Percentiles rank a stretch among this genome's conserved stretches.
Conservation (phyloP, 164 flowering plant species). For the Vitis cinerea region DNA sequence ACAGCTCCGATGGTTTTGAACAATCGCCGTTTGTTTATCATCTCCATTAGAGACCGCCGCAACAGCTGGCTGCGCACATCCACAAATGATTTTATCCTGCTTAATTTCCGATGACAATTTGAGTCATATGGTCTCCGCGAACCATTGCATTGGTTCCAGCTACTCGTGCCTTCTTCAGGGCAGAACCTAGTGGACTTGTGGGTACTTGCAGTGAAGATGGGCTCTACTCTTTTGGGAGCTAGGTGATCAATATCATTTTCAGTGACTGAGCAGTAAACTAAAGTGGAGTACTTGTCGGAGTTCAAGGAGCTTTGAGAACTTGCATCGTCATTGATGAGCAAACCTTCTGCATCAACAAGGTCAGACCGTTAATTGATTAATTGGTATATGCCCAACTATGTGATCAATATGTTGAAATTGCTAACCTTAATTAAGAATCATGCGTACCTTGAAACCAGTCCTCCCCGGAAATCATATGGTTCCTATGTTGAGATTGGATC, state of each 20-base stretch:
- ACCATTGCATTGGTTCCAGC: constrained; percentile 6
- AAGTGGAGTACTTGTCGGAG: constrained; percentile 48
- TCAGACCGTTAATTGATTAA: too few species aligned
- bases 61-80: constrained; percentile 70
- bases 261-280: constrained; percentile 38
- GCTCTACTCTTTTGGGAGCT: constrained; percentile 23
- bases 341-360: constrained; percentile 35
- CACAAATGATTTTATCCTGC: constrained; percentile 41
- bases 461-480: not conserved
- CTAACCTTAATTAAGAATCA: too few species aligned
- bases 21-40: constrained; percentile 58
- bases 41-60: constrained; percentile 57
- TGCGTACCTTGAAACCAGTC: constrained; percentile 56
- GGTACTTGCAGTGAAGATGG: constrained; percentile 16
- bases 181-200: constrained; percentile 47
- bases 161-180: constrained; percentile 26
- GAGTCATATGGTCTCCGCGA: not conserved
- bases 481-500: constrained; percentile 11
- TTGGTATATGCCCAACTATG: too few species aligned
- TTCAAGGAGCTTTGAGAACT: constrained; percentile 54
- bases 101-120: constrained; percentile 18
- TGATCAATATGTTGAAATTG: too few species aligned
- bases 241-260: constrained; percentile 27
- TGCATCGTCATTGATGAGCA: constrained; percentile 43
- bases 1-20: constrained; percentile 81